Percentiles rank a stretch among this genome's conserved stretches.
Evolutionary conservation across 768 basidiomycete genomes (phyloP).

Genomic region (Paxillus rubicundulus): DNA sequence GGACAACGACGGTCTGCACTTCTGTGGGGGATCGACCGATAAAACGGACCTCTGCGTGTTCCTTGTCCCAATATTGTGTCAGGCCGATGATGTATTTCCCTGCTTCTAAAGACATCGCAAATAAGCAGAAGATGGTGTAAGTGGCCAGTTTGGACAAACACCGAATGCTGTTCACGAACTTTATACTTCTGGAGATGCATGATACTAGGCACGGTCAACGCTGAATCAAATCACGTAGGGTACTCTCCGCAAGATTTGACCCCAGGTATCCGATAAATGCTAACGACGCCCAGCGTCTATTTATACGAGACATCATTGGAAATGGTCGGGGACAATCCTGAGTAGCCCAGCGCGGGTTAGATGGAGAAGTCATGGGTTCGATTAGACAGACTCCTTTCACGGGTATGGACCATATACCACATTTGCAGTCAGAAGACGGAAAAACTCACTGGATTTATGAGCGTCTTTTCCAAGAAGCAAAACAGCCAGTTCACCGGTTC

Average conservation of each 20-base stretch:
- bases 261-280: neutral
- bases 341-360: too few species aligned
- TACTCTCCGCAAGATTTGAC: neutral
- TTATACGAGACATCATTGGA: neutral
- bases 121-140: neutral
- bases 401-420: too few species aligned
- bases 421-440: too few species aligned
- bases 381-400: too few species aligned
- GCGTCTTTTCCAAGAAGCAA: too few species aligned
- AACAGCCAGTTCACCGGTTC: too few species aligned
- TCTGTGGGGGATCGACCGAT: neutral
- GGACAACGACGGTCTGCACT: neutral
- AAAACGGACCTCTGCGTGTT: neutral
- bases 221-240: neutral
- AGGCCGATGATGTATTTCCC: neutral
- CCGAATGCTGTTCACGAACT: neutral
- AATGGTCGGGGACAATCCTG: too few species aligned
- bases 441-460: too few species aligned
- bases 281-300: neutral
- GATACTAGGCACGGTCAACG: neutral
- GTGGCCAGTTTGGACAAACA: neutral
- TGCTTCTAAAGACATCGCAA: neutral
- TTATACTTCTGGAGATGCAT: neutral
- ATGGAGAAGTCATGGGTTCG: too few species aligned
- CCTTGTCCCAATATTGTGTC: neutral